Percentiles rank a stretch among this genome's conserved stretches.
Conservation (phyloP, 2,329 filamentous ascomycete genomes). For the Colletotrichum tamarilloi region DNA sequence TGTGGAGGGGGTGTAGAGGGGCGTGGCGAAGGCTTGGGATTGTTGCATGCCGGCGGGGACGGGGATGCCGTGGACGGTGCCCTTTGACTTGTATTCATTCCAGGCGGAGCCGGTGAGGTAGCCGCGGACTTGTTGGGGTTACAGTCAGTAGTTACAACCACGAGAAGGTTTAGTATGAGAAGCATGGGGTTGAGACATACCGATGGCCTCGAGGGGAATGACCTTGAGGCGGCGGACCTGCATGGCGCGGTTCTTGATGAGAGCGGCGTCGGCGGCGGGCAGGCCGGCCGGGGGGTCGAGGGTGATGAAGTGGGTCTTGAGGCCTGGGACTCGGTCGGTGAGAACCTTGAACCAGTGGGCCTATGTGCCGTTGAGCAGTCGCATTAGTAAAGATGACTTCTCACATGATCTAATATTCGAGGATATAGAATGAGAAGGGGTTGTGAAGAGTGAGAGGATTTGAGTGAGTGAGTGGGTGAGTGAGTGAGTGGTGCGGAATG, state of each 20-base stretch:
- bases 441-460: not conserved
- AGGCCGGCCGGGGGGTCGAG: conserved; percentile 51
- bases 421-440: not conserved
- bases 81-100: conserved; percentile 77
- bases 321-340: conserved; percentile 54
- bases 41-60: conserved; percentile 76
- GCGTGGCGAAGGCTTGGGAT: conserved; percentile 74
- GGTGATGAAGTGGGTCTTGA: conserved; percentile 65
- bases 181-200: conserved; percentile 34
- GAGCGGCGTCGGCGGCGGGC: conserved; percentile 56
- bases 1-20: conserved; percentile 81
- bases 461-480: not conserved
- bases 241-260: conserved; percentile 78
- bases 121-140: conserved; percentile 71
- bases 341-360: conserved; percentile 66
- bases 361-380: conserved; percentile 30
- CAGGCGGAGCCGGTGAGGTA: conserved; percentile 90
- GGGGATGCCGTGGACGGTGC: conserved; percentile 83
- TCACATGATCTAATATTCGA: not conserved
- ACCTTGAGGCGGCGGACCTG: conserved; percentile 78
- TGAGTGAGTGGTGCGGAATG: not conserved
- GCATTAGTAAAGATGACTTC: not conserved
- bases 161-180: not conserved
- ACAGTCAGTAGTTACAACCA: conserved; percentile 17
- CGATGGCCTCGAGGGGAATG: conserved; percentile 82